Percentiles rank a stretch among this genome's conserved stretches.
Conservation (phyloP, 73 alveolate genomes). For the Paramecium sonneborni region DNA sequence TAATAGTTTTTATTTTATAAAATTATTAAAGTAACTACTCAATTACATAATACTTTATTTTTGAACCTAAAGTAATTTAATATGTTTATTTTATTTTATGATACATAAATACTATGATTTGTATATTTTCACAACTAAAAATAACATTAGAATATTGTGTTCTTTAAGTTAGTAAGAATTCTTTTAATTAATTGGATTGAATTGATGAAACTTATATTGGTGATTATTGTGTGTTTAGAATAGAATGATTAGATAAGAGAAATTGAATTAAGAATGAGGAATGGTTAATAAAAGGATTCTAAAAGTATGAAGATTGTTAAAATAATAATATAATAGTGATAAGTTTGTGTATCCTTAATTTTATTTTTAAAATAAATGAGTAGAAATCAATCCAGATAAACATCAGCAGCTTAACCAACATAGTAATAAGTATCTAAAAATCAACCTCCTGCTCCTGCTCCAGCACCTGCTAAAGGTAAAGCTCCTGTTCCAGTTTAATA, state of each 20-base stretch:
- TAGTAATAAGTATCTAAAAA: not conserved
- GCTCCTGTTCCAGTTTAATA: constrained; percentile 42
- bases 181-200: too few species aligned
- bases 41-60: too few species aligned
- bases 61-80: not conserved
- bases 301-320: not conserved
- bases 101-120: not conserved
- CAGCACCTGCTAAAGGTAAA: not conserved
- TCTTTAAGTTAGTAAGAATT: too few species aligned
- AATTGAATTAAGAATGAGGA: not conserved
- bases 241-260: not conserved
- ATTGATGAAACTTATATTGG: too few species aligned
- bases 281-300: not conserved
- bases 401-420: constrained; percentile 5
- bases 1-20: not conserved
- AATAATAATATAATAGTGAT: not conserved
- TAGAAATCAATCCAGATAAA: constrained; percentile 11
- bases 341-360: constrained; percentile 19
- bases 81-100: not conserved
- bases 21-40: not conserved
- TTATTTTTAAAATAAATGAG: constrained; percentile 13
- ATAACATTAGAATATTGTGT: too few species aligned
- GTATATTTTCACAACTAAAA: too few species aligned
- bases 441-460: constrained; percentile 2
- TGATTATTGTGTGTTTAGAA: too few species aligned